Evolutionary conservation across 78 protist genomes (phyloP).

Genomic region (Dictyostelium intermedium): DNA sequence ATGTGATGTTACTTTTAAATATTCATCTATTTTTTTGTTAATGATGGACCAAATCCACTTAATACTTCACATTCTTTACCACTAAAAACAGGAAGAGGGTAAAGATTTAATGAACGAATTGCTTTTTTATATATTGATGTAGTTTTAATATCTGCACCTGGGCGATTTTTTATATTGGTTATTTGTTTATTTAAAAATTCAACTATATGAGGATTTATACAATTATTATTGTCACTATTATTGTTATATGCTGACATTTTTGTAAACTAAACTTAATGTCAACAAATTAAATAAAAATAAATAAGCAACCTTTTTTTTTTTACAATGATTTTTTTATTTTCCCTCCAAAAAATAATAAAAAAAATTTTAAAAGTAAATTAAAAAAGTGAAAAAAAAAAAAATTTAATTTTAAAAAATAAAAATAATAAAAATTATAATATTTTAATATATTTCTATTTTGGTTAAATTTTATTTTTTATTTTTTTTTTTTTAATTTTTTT

Average conservation of each 20-base stretch:
- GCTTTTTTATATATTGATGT: constrained; percentile 37
- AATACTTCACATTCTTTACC: constrained; percentile 53
- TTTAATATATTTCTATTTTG: not conserved
- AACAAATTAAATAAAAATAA: not conserved
- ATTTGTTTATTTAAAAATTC: not conserved
- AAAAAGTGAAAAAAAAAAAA: not conserved
- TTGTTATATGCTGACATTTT: not conserved
- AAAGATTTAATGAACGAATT: constrained; percentile 20
- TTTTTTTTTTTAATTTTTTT: not conserved
- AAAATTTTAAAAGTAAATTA: too few species aligned
- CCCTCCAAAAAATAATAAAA: too few species aligned
- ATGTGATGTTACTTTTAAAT: constrained; percentile 8
- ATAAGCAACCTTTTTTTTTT: too few species aligned
- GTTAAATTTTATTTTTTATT: not conserved
- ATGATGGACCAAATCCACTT: constrained; percentile 53
- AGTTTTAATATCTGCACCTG: constrained; percentile 22
- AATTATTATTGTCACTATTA: not conserved
- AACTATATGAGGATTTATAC: not conserved
- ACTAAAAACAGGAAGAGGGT: constrained; percentile 51
- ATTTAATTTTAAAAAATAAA: not conserved
- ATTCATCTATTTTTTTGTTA: constrained; percentile 15
- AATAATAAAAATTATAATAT: not conserved
- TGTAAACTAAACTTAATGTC: not conserved
- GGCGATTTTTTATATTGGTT: not conserved
- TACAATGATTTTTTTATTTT: too few species aligned